A percentile compares a stretch with the other conserved stretches of the same genome.
These are phyloP conservation scores for Scutellaria galericulata DNA, from an alignment of 257 asterid species.

Conservation along the genomic window DNA sequence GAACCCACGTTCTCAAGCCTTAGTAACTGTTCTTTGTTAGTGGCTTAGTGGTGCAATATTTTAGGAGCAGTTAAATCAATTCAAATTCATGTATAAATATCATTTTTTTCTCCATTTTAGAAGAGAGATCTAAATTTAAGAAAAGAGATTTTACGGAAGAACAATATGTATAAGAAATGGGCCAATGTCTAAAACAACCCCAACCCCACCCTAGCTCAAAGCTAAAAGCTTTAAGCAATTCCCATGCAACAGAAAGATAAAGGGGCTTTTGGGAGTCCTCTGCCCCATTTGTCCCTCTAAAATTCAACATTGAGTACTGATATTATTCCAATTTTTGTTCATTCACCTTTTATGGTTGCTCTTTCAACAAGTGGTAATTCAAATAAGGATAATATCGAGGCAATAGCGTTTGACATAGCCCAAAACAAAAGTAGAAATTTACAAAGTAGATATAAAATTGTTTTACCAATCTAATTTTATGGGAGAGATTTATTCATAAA, in stretches of 20 bases:
- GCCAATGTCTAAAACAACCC: constrained; percentile 47
- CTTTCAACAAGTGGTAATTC: constrained; percentile 21
- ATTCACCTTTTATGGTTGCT: constrained; percentile 36
- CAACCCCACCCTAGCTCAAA: constrained; percentile 28
- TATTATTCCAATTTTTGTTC: constrained; percentile 34
- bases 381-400: not conserved
- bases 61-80: too few relatives aligned
- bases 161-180: constrained; percentile 40
- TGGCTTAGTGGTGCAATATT: too few relatives aligned
- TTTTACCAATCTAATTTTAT: too few relatives aligned
- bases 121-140: too few relatives aligned
- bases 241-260: constrained; percentile 26
- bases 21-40: too few relatives aligned
- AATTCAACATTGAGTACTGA: constrained; percentile 34
- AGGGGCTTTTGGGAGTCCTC: constrained; percentile 29
- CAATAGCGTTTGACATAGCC: not conserved
- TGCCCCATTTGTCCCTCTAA: constrained; percentile 42
- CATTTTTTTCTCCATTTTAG: too few relatives aligned
- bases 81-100: too few relatives aligned
- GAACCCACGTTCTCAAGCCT: too few relatives aligned
- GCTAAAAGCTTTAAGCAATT: constrained; percentile 29
- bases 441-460: too few relatives aligned
- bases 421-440: not conserved
- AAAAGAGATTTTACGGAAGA: too few relatives aligned
- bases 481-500: too few relatives aligned